Base-by-base conservation (phyloP, 2,329 filamentous ascomycete species). In the Dactylonectria estremocensis region DNA sequence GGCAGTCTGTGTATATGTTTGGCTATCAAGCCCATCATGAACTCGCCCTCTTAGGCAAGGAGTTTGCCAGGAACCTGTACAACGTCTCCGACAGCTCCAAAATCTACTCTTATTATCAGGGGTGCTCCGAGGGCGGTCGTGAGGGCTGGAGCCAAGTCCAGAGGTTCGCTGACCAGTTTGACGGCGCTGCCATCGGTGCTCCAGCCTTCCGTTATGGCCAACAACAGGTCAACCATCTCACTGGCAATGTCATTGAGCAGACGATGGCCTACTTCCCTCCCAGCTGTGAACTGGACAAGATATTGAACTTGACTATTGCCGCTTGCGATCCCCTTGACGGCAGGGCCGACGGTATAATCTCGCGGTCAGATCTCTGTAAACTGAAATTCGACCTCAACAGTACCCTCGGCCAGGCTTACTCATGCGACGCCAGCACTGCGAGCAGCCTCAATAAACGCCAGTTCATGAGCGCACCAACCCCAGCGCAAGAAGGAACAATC, bases 101-200 rank as follows among this genome's bases (percentile, higher is more conserved):
- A 67, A 54, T 81, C 11, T 86, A 84, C 74, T 79, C 84, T 2
- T 88, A 88, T 77, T 89, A 85, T 70, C 82, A 87, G 68, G 86
- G 85, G 3, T 89, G 87, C 75, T 88, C 85, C 13, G 86, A 88
- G 58, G 86, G 86, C 20, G 87, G 84, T 2, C 80, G 84, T 5
- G 83, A 86, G 70, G 84, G 80, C 14, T 83, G 80, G 80, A 83
- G 80, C 63, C 86, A 88, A 74, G 78, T 86, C 2, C 86, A 89
- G 74, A 83, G 85, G 16, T 88, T 82, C 70, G 83, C 83, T 9
- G 81, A 84, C 62, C 71, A 86, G 71, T 85, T 83, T 64, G 84
- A 87, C 66, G 84, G 85, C 31, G 80, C 80, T 2, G 78, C 83
- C 2, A 79, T 81, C n/a, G 84, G 84, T 8, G 84, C 84, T 0